Evolutionary conservation across 2,329 filamentous ascomycete genomes (phyloP), one percentile per base, ranked within the genome.

Genomic region (Penicillium sp.): DNA sequence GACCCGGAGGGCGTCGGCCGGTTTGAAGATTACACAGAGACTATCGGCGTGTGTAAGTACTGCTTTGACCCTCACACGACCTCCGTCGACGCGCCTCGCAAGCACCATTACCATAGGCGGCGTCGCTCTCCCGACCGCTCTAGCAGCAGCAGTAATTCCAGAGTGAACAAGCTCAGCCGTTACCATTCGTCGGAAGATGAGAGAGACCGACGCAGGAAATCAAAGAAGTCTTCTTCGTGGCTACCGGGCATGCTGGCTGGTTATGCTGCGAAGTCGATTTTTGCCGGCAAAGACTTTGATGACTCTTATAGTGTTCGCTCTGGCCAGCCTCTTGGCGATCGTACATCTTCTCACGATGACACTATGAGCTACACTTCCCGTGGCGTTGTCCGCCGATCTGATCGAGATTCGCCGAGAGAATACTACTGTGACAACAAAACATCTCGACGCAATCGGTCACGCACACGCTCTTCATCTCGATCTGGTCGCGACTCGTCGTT

Each of bases 21-120:
- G 62, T 85, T 83, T 70, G 82, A 86, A 65, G 81, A 84, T 61
- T 86, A 86, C 59, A 84, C 82, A 1, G 81, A 86, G 66, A 78
- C 80, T 51, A 84, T 84, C 57, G 82, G 82, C 20, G 78, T 85
- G 2, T 86, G 82, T 69, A 81, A 78, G 54, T 72, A 82, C 57
- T 86, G 82, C 63, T 86, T 86, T 59, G 81, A 84, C 52, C 81
- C 82, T 6, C 74, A 77, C 7, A 79, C 78, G 13, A 77, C 73
- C 3, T 75, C 78, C 3, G 64, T 69, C 51, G 76, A 84, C 62
- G 82, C 81, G 0, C 82, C 82, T 5, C 75, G 82, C 45, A 80
- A 78, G 55, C 82, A 86, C 60, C 71, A 82, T 57, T 81, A 81
- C 61, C 67, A 75, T 50, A 56, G 64, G 3, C 66, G 77, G 54